These are phyloP conservation scores for Amanita pallidorosea DNA, from an alignment of 768 basidiomycete species.

Conservation along the genomic window DNA sequence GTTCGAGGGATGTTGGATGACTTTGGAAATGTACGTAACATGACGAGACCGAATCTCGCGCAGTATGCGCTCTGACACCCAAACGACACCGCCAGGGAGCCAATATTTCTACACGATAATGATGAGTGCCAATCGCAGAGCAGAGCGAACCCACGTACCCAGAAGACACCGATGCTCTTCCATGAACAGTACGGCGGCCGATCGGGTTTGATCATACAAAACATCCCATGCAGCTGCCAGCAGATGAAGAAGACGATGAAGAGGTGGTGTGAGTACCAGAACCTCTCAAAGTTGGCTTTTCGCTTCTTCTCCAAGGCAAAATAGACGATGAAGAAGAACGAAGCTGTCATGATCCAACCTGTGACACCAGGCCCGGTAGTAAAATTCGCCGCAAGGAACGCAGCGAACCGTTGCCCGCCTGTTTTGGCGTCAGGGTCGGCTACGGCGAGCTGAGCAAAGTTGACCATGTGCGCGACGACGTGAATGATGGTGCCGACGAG, in stretches of 20 bases:
- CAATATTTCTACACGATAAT: slow-evolving; percentile 59
- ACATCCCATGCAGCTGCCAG: slow-evolving; percentile 96
- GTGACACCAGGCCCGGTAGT: slow-evolving; percentile 72
- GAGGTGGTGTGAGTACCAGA: slow-evolving; percentile 85
- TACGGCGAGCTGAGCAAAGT: slow-evolving; percentile 61
- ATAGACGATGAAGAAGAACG: slow-evolving; percentile 71
- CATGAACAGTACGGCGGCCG: slow-evolving; percentile 79
- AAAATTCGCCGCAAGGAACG: slow-evolving; percentile 77
- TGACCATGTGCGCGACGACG: slow-evolving; percentile 77
- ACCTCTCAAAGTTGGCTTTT: slow-evolving; percentile 72
- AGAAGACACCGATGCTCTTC: slow-evolving; percentile 87
- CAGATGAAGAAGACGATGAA: slow-evolving; percentile 88
- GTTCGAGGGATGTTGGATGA: slow-evolving; percentile 90
- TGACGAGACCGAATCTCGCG: slow-evolving; percentile 90
- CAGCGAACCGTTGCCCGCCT: slow-evolving; percentile 41
- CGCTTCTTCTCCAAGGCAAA: slow-evolving; percentile 77
- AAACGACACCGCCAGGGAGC: slow-evolving; percentile 79
- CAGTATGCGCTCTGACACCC: slow-evolving; percentile 79
- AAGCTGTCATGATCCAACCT: slow-evolving; percentile 80
- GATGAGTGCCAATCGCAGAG: slow-evolving; percentile 5
- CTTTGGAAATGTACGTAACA: slow-evolving; percentile 86
- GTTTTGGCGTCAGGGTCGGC: slow-evolving; percentile 42
- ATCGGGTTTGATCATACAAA: slow-evolving; percentile 94
- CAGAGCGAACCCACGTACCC: slow-evolving; percentile 44
- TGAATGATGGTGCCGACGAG: slow-evolving; percentile 70